Conservation (phyloP, 2,329 filamentous ascomycete species). For the Fusarium cicatricum region DNA sequence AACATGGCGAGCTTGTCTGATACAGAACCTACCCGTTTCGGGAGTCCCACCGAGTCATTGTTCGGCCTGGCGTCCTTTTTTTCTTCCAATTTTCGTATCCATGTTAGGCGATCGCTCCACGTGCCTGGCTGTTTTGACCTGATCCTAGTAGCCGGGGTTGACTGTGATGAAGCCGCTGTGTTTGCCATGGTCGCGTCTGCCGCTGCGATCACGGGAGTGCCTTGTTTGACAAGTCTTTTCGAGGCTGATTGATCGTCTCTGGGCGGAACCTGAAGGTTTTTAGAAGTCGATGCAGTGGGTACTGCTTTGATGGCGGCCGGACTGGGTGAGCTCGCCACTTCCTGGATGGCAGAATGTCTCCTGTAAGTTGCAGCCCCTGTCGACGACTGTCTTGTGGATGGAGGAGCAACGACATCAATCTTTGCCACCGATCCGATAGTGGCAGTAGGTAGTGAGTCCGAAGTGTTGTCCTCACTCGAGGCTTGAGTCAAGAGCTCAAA, state of each 20-base stretch:
- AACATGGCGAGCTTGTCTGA: constrained; percentile 28
- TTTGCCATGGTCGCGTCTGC: neutral
- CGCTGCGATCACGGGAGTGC: neutral
- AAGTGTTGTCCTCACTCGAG: neutral
- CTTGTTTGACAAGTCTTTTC: neutral
- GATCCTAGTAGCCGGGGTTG: neutral
- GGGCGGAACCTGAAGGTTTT: neutral
- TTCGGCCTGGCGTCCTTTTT: constrained; percentile 6
- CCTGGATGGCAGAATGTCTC: constrained; percentile 4
- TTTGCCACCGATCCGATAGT: neutral
- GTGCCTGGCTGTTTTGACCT: constrained; percentile 17
- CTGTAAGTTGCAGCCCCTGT: constrained; percentile 1
- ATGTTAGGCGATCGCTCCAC: constrained; percentile 11
- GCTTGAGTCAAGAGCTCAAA: constrained; percentile 8
- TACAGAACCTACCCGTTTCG: constrained; percentile 19
- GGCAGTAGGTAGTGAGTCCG: neutral
- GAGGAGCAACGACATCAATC: neutral
- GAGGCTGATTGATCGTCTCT: neutral
- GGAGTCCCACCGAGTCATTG: constrained; percentile 2
- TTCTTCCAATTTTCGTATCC: constrained; percentile 22
- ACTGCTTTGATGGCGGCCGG: neutral
- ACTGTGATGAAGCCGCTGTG: neutral
- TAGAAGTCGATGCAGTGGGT: neutral
- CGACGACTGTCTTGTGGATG: constrained; percentile 3
- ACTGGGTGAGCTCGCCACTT: neutral